Evolutionary conservation across 2,329 filamentous ascomycete species (phyloP), one percentile per base, ranked within the genome.

Genomic region (Cryphonectria carpinicola): DNA sequence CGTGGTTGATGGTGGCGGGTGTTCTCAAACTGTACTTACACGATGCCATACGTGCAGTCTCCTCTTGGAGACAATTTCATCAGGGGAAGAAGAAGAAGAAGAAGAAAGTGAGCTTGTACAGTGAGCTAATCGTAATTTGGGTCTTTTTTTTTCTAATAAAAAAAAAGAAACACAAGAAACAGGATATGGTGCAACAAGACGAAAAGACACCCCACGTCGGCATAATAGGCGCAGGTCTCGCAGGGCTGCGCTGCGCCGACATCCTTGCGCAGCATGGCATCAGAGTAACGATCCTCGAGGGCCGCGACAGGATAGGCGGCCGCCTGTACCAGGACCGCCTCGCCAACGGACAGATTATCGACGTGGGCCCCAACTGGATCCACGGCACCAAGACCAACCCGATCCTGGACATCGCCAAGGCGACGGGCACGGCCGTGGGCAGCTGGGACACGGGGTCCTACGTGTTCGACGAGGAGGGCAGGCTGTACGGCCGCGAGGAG

Each of bases 281-380:
- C 75, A 82, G 85, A 54, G 91, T 94, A 17, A 92, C 91, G 0
- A 83, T 94, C 17, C 81, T 93, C 25, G 92, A 94, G 78, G 92
- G 87, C 11, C 84, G 92, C 22, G 80, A 90, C 76, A 85, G 92
- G 8, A 77, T 93, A 54, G 92, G 92, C 14, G 92, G 92, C 1
- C 86, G 92, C 43, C 83, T 92, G 41, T 81, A 84, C 68, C 88
- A 89, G 75, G 79, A 83, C 66, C 78, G 76, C 32, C 80, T 89
- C 4, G 79, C 81, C 17, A 86, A 85, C 54, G 84, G 84, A 0
- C 80, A 82, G 41, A 74, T 83, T 10, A 83, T 88, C n/a, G 88
- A 90, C 74, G 79, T 87, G 43, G 92, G 92, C 0, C 90, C 92
- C n/a, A 94, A 94, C 75, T 94, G 92, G 92, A 93, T 94, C 66